Evolutionary conservation across 78 protist species (phyloP).

Genomic region (Polysphondylium violaceum): DNA sequence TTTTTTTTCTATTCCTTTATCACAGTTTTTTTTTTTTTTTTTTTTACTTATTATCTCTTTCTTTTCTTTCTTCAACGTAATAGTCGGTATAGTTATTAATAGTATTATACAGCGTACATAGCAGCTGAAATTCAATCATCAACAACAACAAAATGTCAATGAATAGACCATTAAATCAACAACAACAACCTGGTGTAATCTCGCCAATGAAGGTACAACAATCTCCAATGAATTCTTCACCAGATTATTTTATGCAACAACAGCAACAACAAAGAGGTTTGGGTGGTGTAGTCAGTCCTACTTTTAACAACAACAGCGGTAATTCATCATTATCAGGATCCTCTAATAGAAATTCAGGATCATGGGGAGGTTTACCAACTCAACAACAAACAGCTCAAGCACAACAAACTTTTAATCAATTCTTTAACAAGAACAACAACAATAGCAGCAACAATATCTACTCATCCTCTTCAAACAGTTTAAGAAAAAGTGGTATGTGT

Average conservation of each 20-base stretch:
- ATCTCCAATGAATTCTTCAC: neutral
- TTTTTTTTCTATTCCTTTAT: neutral
- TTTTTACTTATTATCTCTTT: neutral
- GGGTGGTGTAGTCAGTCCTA: slow-evolving; percentile 11
- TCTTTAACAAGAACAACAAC: slow-evolving; percentile 39
- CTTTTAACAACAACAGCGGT: neutral
- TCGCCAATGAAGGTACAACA: slow-evolving; percentile 17
- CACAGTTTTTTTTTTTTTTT: neutral
- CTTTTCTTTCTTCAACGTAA: neutral
- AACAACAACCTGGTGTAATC: neutral
- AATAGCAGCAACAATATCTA: slow-evolving; percentile 7
- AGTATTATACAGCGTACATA: neutral
- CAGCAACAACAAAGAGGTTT: neutral
- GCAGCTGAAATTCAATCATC: neutral
- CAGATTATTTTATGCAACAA: slow-evolving; percentile 29
- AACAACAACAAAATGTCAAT: slow-evolving; percentile 32
- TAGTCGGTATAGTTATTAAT: neutral
- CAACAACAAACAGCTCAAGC: slow-evolving; percentile 36
- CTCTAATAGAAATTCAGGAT: too few species aligned
- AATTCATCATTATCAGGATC: neutral
- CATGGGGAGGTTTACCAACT: slow-evolving; percentile 7
- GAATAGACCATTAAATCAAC: slow-evolving; percentile 13
- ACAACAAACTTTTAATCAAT: too few species aligned
- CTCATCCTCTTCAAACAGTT: too few species aligned
- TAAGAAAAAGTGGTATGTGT: slow-evolving; percentile 21